Conservation (phyloP, 768 basidiomycete species). For the Dioszegia crocea region DNA sequence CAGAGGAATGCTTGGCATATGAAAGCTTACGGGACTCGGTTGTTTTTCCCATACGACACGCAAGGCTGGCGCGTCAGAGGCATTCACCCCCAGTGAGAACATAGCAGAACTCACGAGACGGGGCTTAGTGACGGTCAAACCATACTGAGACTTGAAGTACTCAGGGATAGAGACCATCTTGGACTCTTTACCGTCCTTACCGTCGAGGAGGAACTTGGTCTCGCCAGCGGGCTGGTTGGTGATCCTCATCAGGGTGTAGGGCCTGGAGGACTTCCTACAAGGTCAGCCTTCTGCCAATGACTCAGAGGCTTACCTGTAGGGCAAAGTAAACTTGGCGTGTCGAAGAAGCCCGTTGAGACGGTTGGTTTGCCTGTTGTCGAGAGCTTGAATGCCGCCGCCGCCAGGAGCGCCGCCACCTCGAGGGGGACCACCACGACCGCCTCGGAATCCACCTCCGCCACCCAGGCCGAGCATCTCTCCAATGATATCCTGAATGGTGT, state of each 20-base stretch:
- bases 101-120: conserved; percentile 17
- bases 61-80: not conserved
- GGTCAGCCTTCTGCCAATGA: not conserved
- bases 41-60: conserved; percentile 32
- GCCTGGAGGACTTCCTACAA: not conserved
- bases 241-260: conserved; percentile 12
- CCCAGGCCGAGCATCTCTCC: conserved; percentile 15
- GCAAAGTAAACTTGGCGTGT: conserved; percentile 42
- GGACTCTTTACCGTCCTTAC: conserved; percentile 35
- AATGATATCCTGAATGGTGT: not conserved
- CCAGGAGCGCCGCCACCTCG: conserved; percentile 21
- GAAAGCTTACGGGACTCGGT: conserved; percentile 39
- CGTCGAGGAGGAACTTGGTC: conserved; percentile 38
- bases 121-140: conserved; percentile 35
- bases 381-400: conserved; percentile 19
- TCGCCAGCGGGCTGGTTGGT: conserved; percentile 32
- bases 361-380: conserved; percentile 16
- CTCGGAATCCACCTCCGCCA: conserved; percentile 21
- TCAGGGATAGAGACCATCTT: conserved; percentile 27
- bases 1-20: not conserved
- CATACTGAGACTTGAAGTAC: conserved; percentile 42
- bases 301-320: conserved; percentile 30
- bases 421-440: conserved; percentile 25
- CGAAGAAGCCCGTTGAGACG: conserved; percentile 37
- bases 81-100: conserved; percentile 6